Evolutionary conservation across 1,139 yeast species (phyloP), one percentile per base, ranked within the genome.

Genomic region (Taphrina pruni): DNA sequence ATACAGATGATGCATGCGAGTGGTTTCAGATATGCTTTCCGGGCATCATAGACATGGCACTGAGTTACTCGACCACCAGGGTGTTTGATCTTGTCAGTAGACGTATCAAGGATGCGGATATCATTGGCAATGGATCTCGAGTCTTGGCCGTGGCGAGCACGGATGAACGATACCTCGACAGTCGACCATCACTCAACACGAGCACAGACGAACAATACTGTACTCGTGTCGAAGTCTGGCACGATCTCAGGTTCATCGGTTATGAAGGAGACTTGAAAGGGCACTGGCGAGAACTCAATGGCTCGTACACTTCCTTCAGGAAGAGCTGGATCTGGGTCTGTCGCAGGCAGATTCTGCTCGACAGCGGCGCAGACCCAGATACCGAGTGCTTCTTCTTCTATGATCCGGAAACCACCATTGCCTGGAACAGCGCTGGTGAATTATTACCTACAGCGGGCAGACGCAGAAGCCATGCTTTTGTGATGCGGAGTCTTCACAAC

Each of bases 291-390:
- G 58, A 35, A 35, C 58, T 54, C 43, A 35, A 38, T 17, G 26
- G 43, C 43, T 8, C 43, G 26, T 17, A 54, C 43, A 35, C 36
- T 12, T 35, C 43, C 6, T 38, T 54, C 35, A 20, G 58, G 11
- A 38, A 54, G 11, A 54, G 58, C 43, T 54, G 58, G 58, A 54
- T 54, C 17, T 54, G 58, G 58, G 41, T 38, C 43, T 54, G 58
- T 54, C 58, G 58, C 8, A 38, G 17, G 17, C 43, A 38, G 7
- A 11, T 12, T 12, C 41, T 17, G 21, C 14, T 8, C 9, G 43
- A 12, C 41, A 36, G 11, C 14, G 43, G 58, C 1, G 26, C 58
- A n/a, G 43, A 38, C 21, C 58, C 43, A 1, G 43, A 35, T 36
- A 9, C 43, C 43, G 43, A 38, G 43, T 35, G 41, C 43, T 36